Evolutionary conservation across 768 basidiomycete species (phyloP), one percentile per base, ranked within the genome.

Genomic region (Rhizopogon rudus): DNA sequence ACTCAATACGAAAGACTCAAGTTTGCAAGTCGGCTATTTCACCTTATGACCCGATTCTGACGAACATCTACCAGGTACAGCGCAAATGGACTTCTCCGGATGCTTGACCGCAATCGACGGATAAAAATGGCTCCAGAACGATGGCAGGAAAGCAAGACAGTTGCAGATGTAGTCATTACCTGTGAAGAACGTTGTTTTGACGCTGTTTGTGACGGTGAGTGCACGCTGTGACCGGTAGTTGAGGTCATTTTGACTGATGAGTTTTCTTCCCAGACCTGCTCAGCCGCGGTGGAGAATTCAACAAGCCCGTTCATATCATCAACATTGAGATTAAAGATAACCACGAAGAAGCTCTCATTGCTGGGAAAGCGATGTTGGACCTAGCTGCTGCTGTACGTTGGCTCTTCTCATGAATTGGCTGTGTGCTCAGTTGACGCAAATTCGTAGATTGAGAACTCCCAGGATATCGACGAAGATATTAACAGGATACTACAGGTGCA

Each of bases 301-400:
- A 93, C 74, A 87, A 87, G 57, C 90, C 95, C 2, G 93, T 98
- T 16, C 97, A 99, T 70, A 71, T 99, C 42, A 91, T 99, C 65
- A 99, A 99, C 71, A 83, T 98, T 57, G 97, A 99, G 67, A 98
- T 98, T 72, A 97, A 91, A 75, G 97, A 99, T 72, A 98, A 97
- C 66, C 95, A 98, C 63, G 97, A 98, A 77, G 97, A 99, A 71
- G 97, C 97, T 0, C 77, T 89, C 45, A 93, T 98, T 60, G 97
- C 97, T 25, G 96, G 97, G 16, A 91, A 87, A 69, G 94, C 96
- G 2, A 94, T 98, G 67, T 76, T 98, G 29, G 95, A 96, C 64
- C 76, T 99, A 20, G 93, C 93, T 7, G 77, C 83, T 46, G 88
- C 94, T 53, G 96, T 97, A 65, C 74, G 92, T 78, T 16, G 31